Percentiles rank a stretch among this genome's conserved stretches.
Evolutionary conservation across 2,329 filamentous ascomycete genomes (phyloP).

Genomic region (Fusarium aywerte): DNA sequence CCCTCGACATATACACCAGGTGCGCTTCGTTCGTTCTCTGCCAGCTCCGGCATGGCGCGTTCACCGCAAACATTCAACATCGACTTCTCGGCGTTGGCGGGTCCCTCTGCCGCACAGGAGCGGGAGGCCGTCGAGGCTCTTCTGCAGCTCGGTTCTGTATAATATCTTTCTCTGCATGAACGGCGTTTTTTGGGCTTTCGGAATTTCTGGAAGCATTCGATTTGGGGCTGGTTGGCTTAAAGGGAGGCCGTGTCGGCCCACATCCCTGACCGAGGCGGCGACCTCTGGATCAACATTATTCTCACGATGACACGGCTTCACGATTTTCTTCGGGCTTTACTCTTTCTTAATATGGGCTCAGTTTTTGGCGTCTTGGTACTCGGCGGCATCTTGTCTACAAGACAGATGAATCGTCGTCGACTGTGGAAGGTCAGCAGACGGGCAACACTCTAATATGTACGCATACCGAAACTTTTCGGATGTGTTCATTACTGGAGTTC

Average conservation of each 20-base stretch:
- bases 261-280: conserved; percentile 48
- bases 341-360: conserved; percentile 32
- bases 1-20: conserved; percentile 60
- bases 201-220: conserved; percentile 37
- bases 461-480: conserved; percentile 14
- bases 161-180: conserved; percentile 65
- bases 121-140: conserved; percentile 84
- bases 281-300: conserved; percentile 45
- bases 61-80: conserved; percentile 63
- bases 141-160: conserved; percentile 82
- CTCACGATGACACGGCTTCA: conserved; percentile 51
- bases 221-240: conserved; percentile 48
- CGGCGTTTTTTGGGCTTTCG: conserved; percentile 58
- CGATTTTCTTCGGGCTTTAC: conserved; percentile 22
- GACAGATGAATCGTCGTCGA: conserved; percentile 27
- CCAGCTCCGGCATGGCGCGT: conserved; percentile 63
- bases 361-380: conserved; percentile 43
- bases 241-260: conserved; percentile 49
- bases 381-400: conserved; percentile 27
- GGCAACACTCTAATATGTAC: conserved; percentile 8
- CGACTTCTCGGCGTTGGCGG: conserved; percentile 62
- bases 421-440: conserved; percentile 28
- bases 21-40: conserved; percentile 61
- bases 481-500: conserved; percentile 2
- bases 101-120: conserved; percentile 75